Evolutionary conservation across 108 stramenopile genomes (phyloP).

Genomic region (Stephanodiscus minutulus): DNA sequence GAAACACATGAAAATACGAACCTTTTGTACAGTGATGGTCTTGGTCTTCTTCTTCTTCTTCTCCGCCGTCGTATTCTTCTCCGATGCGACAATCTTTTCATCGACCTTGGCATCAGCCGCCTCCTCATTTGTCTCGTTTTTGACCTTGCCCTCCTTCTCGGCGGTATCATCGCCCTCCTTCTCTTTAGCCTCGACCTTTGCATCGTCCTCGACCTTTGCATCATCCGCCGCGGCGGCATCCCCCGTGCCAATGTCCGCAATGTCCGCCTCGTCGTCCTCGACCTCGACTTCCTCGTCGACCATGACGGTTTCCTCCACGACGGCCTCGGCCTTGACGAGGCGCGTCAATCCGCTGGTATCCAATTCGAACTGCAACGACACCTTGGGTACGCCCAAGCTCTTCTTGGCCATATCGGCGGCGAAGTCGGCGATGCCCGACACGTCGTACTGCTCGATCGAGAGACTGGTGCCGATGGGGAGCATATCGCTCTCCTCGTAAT

Average conservation of each 20-base stretch:
- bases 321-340: conserved; percentile 93
- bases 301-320: conserved; percentile 86
- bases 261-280: conserved; percentile 72
- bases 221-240: conserved; percentile 12
- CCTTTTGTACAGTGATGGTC: conserved; percentile 76
- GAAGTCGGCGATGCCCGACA: conserved; percentile 90
- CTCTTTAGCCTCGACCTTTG: conserved; percentile 14
- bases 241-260: conserved; percentile 6
- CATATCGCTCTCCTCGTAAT: conserved; percentile 77
- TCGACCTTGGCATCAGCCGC: conserved; percentile 40
- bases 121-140: conserved; percentile 19
- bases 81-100: conserved; percentile 28
- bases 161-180: conserved; percentile 21
- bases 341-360: conserved; percentile 84
- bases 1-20: conserved; percentile 31
- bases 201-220: conserved; percentile 28
- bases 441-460: conserved; percentile 83
- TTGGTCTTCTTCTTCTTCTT: conserved; percentile 73
- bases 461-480: conserved; percentile 74
- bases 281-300: conserved; percentile 85
- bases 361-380: conserved; percentile 93
- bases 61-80: conserved; percentile 18
- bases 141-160: conserved; percentile 45
- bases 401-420: conserved; percentile 93
- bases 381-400: conserved; percentile 91